phyloP scores from a whole-genome alignment of 1,139 yeast genomes.

The Nakaseomyces uthaithaninus region DNA sequence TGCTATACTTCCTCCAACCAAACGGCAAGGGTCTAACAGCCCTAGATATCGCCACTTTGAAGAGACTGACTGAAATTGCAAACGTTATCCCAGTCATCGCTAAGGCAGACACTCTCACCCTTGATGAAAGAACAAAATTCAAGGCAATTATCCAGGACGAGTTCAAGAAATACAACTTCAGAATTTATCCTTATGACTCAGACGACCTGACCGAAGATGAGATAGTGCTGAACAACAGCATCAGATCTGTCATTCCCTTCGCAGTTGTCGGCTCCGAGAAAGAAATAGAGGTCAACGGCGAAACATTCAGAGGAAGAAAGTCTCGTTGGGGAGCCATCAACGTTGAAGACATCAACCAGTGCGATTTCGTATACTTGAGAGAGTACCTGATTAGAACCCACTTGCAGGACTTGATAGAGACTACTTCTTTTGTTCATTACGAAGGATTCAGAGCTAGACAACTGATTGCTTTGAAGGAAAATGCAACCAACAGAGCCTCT shows the following conservation, averaged over 20 bases:
- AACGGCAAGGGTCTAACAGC: slow-evolving; percentile 73
- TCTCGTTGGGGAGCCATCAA: slow-evolving; percentile 90
- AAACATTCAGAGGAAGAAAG: slow-evolving; percentile 78
- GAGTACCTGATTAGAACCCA: slow-evolving; percentile 93
- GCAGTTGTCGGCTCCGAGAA: slow-evolving; percentile 92
- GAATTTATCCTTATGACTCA: slow-evolving; percentile 79
- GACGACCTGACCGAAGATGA: slow-evolving; percentile 72
- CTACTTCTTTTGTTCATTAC: slow-evolving; percentile 82
- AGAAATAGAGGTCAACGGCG: slow-evolving; percentile 66
- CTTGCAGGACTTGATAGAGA: slow-evolving; percentile 89
- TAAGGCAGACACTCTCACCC: slow-evolving; percentile 80
- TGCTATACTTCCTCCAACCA: slow-evolving; percentile 85
- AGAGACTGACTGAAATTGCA: slow-evolving; percentile 79
- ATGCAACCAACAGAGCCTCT: slow-evolving; percentile 40
- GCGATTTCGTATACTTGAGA: slow-evolving; percentile 89
- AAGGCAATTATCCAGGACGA: slow-evolving; percentile 72
- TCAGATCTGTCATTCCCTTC: slow-evolving; percentile 79
- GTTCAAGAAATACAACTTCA: slow-evolving; percentile 63
- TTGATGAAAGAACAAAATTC: slow-evolving; percentile 72
- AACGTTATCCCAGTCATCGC: slow-evolving; percentile 95
- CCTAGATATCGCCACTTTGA: slow-evolving; percentile 75
- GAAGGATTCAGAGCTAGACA: slow-evolving; percentile 92
- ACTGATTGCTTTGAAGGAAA: slow-evolving; percentile 87
- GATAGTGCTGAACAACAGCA: slow-evolving; percentile 66
- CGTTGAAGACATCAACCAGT: slow-evolving; percentile 87